Conservation (phyloP, 331 rosid species). For the Phaseolus coccineus region DNA sequence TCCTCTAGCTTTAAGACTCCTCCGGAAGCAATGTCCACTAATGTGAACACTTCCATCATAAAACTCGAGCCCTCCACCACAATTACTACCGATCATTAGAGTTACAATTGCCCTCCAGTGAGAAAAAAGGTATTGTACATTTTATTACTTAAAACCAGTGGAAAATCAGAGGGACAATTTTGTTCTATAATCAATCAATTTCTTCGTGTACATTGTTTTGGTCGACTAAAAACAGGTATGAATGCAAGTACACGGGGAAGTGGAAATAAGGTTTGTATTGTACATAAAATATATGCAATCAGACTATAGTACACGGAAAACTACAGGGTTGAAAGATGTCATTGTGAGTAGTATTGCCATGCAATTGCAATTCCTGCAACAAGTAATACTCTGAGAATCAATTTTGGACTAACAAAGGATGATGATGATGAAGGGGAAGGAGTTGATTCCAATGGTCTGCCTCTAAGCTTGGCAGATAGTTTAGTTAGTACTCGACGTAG, state of each 20-base stretch:
- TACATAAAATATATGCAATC: slow-evolving; percentile 45
- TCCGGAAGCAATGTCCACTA: too few species aligned
- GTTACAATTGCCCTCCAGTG: neutral
- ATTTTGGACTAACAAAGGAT: slow-evolving; percentile 58
- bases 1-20: too few species aligned
- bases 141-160: neutral
- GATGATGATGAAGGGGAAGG: slow-evolving; percentile 43
- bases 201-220: slow-evolving; percentile 8
- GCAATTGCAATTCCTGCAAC: slow-evolving; percentile 77
- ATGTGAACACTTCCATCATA: too few species aligned
- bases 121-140: neutral
- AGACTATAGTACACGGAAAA: slow-evolving; percentile 52
- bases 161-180: slow-evolving; percentile 32
- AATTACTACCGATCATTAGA: neutral
- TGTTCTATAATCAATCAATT: slow-evolving; percentile 19
- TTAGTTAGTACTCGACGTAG: slow-evolving; percentile 51
- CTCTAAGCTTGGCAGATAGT: slow-evolving; percentile 64
- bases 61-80: neutral
- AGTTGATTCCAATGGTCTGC: slow-evolving; percentile 57
- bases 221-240: slow-evolving; percentile 26
- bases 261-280: slow-evolving; percentile 45
- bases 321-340: slow-evolving; percentile 41
- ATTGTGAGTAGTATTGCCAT: slow-evolving; percentile 74
- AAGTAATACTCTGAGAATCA: slow-evolving; percentile 56
- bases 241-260: slow-evolving; percentile 1